Evolutionary conservation across 2,329 filamentous ascomycete species (phyloP).

Genomic region (Fusarium sp.): DNA sequence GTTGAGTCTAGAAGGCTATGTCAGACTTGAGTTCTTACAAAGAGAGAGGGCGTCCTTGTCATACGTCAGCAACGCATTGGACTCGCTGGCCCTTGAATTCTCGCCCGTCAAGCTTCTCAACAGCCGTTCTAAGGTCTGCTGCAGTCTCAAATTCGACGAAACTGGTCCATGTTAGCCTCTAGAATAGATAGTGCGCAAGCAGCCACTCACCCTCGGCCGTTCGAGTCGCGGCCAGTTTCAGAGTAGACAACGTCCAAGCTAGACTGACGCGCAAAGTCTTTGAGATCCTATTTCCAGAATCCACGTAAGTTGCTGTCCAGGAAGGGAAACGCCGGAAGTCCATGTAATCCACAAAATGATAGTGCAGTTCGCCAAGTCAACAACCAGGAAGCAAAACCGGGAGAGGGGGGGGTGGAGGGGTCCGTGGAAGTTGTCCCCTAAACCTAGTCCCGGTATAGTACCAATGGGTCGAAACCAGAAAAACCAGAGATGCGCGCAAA

Average conservation of each 20-base stretch:
- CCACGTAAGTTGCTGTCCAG: slow-evolving; percentile 81
- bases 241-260: slow-evolving; percentile 98
- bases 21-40: slow-evolving; percentile 29
- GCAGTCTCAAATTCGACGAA: slow-evolving; percentile 98
- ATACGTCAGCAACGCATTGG: slow-evolving; percentile 85
- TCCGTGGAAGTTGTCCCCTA: slow-evolving; percentile 43
- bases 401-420: slow-evolving; percentile 35
- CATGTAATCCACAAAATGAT: slow-evolving; percentile 50
- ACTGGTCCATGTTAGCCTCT: slow-evolving; percentile 57
- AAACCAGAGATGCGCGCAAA: slow-evolving; percentile 46
- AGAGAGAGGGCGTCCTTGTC: slow-evolving; percentile 14
- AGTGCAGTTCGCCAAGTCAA: slow-evolving; percentile 53
- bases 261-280: slow-evolving; percentile 98
- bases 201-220: slow-evolving; percentile 83
- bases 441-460: slow-evolving; percentile 41
- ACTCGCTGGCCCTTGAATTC: slow-evolving; percentile 94
- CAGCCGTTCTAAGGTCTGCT: slow-evolving; percentile 86
- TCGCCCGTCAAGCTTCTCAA: slow-evolving; percentile 91
- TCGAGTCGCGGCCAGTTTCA: slow-evolving; percentile 70
- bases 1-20: slow-evolving; percentile 70
- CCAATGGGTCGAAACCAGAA: slow-evolving; percentile 42
- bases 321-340: slow-evolving; percentile 47
- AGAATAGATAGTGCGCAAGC: neutral
- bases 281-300: slow-evolving; percentile 91
- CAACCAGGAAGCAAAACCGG: slow-evolving; percentile 42